Percentiles rank a stretch among this genome's conserved stretches.
Conservation (phyloP, 139 green algal species). For the Micromonas commoda region DNA sequence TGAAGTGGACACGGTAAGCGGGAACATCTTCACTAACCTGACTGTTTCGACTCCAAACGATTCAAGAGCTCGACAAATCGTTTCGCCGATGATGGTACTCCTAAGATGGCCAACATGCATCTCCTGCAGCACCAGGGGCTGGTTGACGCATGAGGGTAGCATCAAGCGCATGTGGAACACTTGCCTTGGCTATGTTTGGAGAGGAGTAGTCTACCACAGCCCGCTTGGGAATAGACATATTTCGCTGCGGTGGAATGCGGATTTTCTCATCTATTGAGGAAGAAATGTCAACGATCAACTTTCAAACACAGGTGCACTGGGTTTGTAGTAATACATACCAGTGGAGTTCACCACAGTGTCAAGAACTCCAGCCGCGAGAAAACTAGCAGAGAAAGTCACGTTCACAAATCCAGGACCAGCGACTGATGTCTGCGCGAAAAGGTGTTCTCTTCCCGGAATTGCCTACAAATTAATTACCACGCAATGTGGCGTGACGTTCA, state of each 20-base stretch:
- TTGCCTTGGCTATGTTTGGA: slow-evolving; percentile 95
- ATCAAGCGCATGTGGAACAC: slow-evolving; percentile 59
- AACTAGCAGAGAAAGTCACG: slow-evolving; percentile 41
- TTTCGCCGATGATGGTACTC: slow-evolving; percentile 94
- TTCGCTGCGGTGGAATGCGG: too few species aligned
- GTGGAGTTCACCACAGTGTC: slow-evolving; percentile 24
- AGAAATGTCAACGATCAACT: neutral
- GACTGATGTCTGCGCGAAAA: slow-evolving; percentile 55
- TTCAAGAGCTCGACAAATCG: slow-evolving; percentile 41
- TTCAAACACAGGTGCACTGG: neutral
- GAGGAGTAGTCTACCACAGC: slow-evolving; percentile 93
- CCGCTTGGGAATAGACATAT: slow-evolving; percentile 29
- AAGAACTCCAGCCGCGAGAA: slow-evolving; percentile 28
- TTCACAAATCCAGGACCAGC: slow-evolving; percentile 98
- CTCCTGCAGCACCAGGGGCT: neutral
- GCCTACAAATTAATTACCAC: neutral
- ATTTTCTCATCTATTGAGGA: slow-evolving; percentile 21
- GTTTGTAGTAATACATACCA: neutral
- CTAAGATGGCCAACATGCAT: slow-evolving; percentile 98
- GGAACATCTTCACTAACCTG: slow-evolving; percentile 90
- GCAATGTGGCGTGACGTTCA: neutral
- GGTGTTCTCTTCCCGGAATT: slow-evolving; percentile 47
- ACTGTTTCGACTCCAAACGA: neutral
- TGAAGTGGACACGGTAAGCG: too few species aligned
- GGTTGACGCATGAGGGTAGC: neutral